Evolutionary conservation across 2,329 filamentous ascomycete species (phyloP).

Genomic region (Ophiostoma australiae): DNA sequence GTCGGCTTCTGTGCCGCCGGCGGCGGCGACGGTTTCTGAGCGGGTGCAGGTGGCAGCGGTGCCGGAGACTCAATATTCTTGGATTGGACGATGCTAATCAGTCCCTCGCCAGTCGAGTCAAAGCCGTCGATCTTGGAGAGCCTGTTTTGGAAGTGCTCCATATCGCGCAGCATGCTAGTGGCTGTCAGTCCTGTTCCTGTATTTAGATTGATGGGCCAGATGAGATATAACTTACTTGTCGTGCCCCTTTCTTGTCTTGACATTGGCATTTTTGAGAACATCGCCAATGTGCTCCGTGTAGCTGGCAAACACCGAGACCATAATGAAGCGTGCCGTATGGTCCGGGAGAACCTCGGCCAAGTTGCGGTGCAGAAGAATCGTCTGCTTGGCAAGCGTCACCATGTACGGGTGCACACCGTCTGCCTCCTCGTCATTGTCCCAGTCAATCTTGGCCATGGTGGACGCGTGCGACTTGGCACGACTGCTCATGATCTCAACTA

Average conservation of each 20-base stretch:
- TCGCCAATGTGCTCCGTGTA: slow-evolving; percentile 75
- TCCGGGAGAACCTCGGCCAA: slow-evolving; percentile 77
- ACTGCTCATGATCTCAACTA: slow-evolving; percentile 86
- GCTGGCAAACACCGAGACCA: slow-evolving; percentile 75
- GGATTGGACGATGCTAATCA: slow-evolving; percentile 59
- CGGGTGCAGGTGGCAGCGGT: slow-evolving; percentile 22
- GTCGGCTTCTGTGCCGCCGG: neutral
- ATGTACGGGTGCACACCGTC: slow-evolving; percentile 63
- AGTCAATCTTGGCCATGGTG: slow-evolving; percentile 68
- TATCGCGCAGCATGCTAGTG: slow-evolving; percentile 67
- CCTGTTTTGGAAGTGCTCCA: slow-evolving; percentile 65
- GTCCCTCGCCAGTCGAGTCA: slow-evolving; percentile 63
- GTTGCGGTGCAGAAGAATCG: slow-evolving; percentile 75
- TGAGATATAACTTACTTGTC: slow-evolving; percentile 56
- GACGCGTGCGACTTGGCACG: slow-evolving; percentile 69
- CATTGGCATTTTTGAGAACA: slow-evolving; percentile 60
- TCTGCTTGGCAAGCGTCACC: slow-evolving; percentile 83
- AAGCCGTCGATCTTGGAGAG: slow-evolving; percentile 76
- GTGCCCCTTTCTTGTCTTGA: slow-evolving; percentile 63
- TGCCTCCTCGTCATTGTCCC: slow-evolving; percentile 51
- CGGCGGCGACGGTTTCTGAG: neutral
- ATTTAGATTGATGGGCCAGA: neutral
- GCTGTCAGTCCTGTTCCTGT: neutral
- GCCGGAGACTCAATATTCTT: slow-evolving; percentile 44
- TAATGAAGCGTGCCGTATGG: slow-evolving; percentile 71